Conservation (phyloP, 768 basidiomycete species). For the Psilocybe tampanensis region DNA sequence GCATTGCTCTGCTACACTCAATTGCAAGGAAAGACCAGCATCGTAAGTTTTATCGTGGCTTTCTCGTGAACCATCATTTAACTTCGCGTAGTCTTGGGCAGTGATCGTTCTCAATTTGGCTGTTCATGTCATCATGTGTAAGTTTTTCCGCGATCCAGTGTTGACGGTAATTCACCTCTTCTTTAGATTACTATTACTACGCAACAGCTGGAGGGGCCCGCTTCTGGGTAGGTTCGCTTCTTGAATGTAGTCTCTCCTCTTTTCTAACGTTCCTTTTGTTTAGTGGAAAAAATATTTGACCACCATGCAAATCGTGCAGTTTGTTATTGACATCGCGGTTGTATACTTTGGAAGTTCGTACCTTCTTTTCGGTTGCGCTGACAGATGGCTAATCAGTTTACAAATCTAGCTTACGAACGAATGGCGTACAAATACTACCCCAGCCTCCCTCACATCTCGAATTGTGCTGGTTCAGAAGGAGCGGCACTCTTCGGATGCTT, state of each 20-base stretch:
- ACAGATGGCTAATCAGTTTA: constrained; percentile 7
- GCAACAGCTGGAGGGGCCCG: constrained; percentile 95
- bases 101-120: constrained; percentile 88
- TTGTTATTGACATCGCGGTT: constrained; percentile 86
- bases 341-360: constrained; percentile 95
- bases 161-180: background rate
- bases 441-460: constrained; percentile 67
- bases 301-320: constrained; percentile 95
- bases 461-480: constrained; percentile 87
- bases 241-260: background rate
- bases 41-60: constrained; percentile 54
- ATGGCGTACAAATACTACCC: constrained; percentile 68
- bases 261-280: background rate
- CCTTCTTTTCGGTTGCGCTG: background rate
- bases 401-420: constrained; percentile 71
- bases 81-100: constrained; percentile 80
- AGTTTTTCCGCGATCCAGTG: constrained; percentile 30
- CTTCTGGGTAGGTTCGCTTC: constrained; percentile 74
- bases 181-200: constrained; percentile 96
- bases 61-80: background rate
- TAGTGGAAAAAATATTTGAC: constrained; percentile 99
- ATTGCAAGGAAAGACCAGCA: constrained; percentile 91
- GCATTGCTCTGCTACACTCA: constrained; percentile 94
- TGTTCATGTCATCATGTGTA: constrained; percentile 98
- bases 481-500: constrained; percentile 90